phyloP scores from a whole-genome alignment of 129 eudicot genomes.

The Sambucus nigra region DNA sequence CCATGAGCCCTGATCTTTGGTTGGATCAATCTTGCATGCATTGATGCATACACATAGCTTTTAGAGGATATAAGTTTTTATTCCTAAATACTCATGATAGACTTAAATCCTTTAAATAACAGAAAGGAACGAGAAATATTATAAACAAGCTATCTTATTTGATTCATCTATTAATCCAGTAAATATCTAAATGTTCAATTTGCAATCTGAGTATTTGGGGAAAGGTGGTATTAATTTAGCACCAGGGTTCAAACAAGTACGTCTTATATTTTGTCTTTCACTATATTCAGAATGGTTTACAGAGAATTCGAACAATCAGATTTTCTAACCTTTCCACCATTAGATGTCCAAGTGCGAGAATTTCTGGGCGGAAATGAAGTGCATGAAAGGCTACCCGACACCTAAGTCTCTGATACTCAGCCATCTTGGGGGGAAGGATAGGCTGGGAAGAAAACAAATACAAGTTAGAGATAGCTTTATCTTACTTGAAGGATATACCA shows the following conservation, averaged over 20 bases:
- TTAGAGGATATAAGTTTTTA: no score
- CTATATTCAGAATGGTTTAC: constrained; percentile 3
- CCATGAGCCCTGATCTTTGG: no score
- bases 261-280: constrained; percentile 1
- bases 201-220: no score
- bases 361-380: constrained; percentile 82
- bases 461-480: constrained; percentile 7
- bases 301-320: neutral
- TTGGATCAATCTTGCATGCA: no score
- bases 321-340: constrained; percentile 64
- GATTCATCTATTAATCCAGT: no score
- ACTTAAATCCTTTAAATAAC: no score
- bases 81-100: no score
- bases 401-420: constrained; percentile 93
- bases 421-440: constrained; percentile 62
- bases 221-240: neutral
- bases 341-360: constrained; percentile 47
- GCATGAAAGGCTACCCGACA: constrained; percentile 95
- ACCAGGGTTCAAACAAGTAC: neutral
- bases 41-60: no score
- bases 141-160: no score
- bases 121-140: no score
- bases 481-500: constrained; percentile 10
- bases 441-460: constrained; percentile 37
- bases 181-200: no score